Percentiles rank a stretch among this genome's conserved stretches.
phyloP scores from a whole-genome alignment of 805 yeast species.

The Kluyveromyces dobzhanskii region DNA sequence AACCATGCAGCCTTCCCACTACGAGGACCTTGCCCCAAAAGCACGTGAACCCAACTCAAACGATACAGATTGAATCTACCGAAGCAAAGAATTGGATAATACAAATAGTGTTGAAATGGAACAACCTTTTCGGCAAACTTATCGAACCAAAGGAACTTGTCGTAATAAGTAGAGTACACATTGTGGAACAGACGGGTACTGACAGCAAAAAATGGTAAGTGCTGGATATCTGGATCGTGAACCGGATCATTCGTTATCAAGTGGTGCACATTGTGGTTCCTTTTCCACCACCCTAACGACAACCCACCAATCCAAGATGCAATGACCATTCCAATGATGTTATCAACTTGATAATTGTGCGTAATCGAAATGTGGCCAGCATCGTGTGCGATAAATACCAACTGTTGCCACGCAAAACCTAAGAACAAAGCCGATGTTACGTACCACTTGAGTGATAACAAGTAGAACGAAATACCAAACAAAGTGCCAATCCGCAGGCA shows the following conservation, averaged over 20 bases:
- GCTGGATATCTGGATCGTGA: slow-evolving; percentile 93
- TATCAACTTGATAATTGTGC: slow-evolving; percentile 71
- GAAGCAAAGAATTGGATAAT: slow-evolving; percentile 72
- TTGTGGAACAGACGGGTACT: slow-evolving; percentile 59
- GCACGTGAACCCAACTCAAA: slow-evolving; percentile 68
- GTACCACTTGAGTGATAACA: slow-evolving; percentile 26
- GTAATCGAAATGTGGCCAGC: slow-evolving; percentile 83
- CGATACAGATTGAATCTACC: slow-evolving; percentile 83
- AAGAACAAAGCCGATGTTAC: slow-evolving; percentile 42
- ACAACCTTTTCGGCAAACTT: slow-evolving; percentile 47
- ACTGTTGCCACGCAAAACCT: slow-evolving; percentile 84
- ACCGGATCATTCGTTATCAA: slow-evolving; percentile 86
- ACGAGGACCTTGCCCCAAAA: slow-evolving; percentile 71
- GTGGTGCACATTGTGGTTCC: slow-evolving; percentile 91
- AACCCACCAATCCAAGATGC: slow-evolving; percentile 84
- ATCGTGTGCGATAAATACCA: slow-evolving; percentile 82
- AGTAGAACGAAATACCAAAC: slow-evolving; percentile 40
- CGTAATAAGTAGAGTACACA: slow-evolving; percentile 76
- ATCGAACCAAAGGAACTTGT: slow-evolving; percentile 59
- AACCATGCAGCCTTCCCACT: slow-evolving; percentile 83
- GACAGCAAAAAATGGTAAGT: slow-evolving; percentile 84
- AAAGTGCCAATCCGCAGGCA: slow-evolving; percentile 49
- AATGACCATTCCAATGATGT: slow-evolving; percentile 58
- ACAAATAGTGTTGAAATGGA: slow-evolving; percentile 59
- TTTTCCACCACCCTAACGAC: slow-evolving; percentile 91